Percentiles rank a stretch among this genome's conserved stretches.
Evolutionary conservation across 208 protist genomes (phyloP).

Genomic region (Trypanosoma caninum): DNA sequence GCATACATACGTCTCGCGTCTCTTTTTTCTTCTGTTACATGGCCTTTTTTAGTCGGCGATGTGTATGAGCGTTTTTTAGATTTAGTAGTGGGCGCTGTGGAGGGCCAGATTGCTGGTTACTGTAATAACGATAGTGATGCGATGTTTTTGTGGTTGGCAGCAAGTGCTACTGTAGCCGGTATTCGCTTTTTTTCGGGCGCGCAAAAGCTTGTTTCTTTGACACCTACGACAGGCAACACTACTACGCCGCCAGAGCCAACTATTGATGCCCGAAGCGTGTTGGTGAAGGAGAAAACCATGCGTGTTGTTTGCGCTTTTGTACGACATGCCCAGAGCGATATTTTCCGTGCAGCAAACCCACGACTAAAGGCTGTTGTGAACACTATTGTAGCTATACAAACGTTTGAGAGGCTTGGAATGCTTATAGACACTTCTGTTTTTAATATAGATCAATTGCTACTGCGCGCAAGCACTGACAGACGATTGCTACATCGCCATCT

Average conservation of each 20-base stretch:
- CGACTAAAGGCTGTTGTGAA: constrained; percentile 23
- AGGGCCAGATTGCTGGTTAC: not conserved
- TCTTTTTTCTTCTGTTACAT: not conserved
- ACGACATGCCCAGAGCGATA: constrained; percentile 15
- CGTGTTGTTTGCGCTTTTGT: not conserved
- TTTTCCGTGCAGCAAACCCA: constrained; percentile 2
- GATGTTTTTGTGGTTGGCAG: constrained; percentile 28
- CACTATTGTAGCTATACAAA: constrained; percentile 12
- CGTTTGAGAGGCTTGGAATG: constrained; percentile 14
- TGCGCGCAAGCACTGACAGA: constrained; percentile 27
- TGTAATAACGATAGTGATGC: constrained; percentile 13
- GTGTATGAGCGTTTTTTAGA: constrained; percentile 13
- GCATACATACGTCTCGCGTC: constrained; percentile 18
- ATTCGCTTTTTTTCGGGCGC: constrained; percentile 5
- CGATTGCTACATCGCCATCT: constrained; percentile 25
- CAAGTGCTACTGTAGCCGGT: constrained; percentile 4
- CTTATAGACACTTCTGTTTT: constrained; percentile 8
- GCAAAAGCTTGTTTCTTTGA: too few species aligned
- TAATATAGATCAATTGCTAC: constrained; percentile 22
- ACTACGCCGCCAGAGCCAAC: not conserved
- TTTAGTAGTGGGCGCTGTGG: not conserved
- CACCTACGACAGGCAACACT: not conserved
- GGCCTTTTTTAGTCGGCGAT: not conserved
- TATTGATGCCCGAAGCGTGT: not conserved
- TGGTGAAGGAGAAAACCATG: constrained; percentile 3